These are phyloP conservation scores for Citrus cavaleriei DNA, from an alignment of 345 rosid species.

Conservation along the genomic window DNA sequence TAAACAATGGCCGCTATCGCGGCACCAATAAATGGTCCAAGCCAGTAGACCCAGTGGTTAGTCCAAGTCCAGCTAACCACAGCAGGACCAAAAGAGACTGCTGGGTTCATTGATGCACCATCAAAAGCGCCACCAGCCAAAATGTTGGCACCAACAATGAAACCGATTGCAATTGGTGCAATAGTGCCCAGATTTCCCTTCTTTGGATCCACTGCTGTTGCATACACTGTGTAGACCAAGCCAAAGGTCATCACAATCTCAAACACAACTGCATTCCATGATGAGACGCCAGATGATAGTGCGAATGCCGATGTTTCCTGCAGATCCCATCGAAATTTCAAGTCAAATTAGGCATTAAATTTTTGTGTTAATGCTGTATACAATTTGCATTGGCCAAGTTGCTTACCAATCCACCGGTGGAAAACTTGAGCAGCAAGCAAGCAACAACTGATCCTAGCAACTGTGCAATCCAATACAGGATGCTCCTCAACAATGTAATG, in stretches of 20 bases:
- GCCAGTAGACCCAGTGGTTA: conserved; percentile 72
- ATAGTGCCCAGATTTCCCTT: conserved; percentile 47
- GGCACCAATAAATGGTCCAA: conserved; percentile 59
- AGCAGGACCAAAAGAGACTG: conserved; percentile 70
- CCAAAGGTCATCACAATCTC: conserved; percentile 78
- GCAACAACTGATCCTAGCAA: conserved; percentile 74
- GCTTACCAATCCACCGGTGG: conserved; percentile 67
- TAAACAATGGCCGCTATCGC: conserved; percentile 53
- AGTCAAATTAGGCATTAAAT: not conserved
- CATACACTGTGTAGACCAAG: conserved; percentile 62
- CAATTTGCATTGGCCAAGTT: not conserved
- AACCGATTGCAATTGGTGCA: conserved; percentile 53
- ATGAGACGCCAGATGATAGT: conserved; percentile 34
- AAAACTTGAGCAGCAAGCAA: conserved; percentile 70
- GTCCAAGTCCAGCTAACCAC: conserved; percentile 74
- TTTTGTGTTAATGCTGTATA: not conserved
- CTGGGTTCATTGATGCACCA: conserved; percentile 78
- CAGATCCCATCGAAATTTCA: not conserved
- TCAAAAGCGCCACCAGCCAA: conserved; percentile 53
- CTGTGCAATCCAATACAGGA: conserved; percentile 82
- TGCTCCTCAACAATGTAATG: conserved; percentile 57
- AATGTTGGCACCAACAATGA: conserved; percentile 54
- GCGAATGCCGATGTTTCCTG: conserved; percentile 41
- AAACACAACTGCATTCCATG: conserved; percentile 52
- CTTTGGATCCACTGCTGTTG: conserved; percentile 62